A percentile compares a stretch with the other conserved stretches of the same genome.
Evolutionary conservation across 768 basidiomycete genomes (phyloP).

Genomic region (Auricularia heimuer): DNA sequence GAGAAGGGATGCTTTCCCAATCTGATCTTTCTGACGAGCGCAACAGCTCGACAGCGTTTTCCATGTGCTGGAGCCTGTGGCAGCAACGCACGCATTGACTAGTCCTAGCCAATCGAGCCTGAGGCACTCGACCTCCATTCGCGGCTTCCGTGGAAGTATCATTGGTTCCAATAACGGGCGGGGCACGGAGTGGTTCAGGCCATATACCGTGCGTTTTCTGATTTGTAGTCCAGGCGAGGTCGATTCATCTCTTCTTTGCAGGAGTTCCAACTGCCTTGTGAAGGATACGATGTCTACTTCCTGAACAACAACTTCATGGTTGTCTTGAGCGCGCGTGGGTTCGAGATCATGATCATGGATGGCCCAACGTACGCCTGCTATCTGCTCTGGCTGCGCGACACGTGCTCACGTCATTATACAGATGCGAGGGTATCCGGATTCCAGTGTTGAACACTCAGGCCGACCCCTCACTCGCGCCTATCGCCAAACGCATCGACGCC

Average conservation of each 20-base stretch:
- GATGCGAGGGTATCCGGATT: constrained; percentile 24
- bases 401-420: constrained; percentile 9
- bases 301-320: constrained; percentile 28
- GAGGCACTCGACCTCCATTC: constrained; percentile 7
- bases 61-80: constrained; percentile 33
- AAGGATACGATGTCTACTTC: constrained; percentile 27
- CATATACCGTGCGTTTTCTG: constrained; percentile 21
- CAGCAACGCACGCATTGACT: constrained; percentile 11
- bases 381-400: neutral
- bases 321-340: constrained; percentile 29
- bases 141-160: constrained; percentile 16
- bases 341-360: constrained; percentile 35
- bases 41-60: constrained; percentile 27
- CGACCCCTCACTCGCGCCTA: constrained; percentile 18
- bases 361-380: constrained; percentile 4
- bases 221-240: neutral
- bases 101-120: constrained; percentile 12
- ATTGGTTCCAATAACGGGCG: neutral
- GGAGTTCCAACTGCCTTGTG: constrained; percentile 26
- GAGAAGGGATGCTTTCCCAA: neutral
- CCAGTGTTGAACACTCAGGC: constrained; percentile 16
- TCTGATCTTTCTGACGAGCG: neutral
- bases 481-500: constrained; percentile 25
- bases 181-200: constrained; percentile 29
- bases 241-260: neutral